Percentiles rank a stretch among this genome's conserved stretches.
phyloP scores from a whole-genome alignment of 1,284 basidiomycete species.

The Phellinidium pouzarii region DNA sequence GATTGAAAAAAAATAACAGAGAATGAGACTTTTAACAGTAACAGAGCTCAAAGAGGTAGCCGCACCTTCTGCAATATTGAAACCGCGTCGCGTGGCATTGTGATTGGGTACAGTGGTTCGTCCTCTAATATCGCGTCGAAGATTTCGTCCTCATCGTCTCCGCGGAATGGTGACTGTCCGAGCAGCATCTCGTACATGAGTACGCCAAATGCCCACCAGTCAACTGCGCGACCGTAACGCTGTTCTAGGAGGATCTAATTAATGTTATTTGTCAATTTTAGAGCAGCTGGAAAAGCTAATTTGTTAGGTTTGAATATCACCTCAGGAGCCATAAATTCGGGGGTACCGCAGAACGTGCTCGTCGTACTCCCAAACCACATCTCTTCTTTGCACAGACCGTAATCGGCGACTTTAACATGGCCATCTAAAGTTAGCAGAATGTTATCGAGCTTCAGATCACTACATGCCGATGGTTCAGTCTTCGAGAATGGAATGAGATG shows the following conservation, averaged over 20 bases:
- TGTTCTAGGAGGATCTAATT: constrained; percentile 99
- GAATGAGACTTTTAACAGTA: constrained; percentile 16
- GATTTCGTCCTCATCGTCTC: constrained; percentile 99
- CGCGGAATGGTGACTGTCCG: constrained; percentile 98
- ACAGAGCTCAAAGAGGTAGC: background rate
- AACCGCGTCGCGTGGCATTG: constrained; percentile 98
- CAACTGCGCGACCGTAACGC: constrained; percentile 95
- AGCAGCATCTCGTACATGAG: constrained; percentile 98
- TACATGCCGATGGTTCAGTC: constrained; percentile 27
- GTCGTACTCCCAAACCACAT: constrained; percentile 99
- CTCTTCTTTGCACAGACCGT: constrained; percentile 98
- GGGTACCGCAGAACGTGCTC: constrained; percentile 98
- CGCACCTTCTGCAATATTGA: constrained; percentile 88
- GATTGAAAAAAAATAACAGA: background rate
- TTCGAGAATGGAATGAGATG: background rate
- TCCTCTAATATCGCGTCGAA: constrained; percentile 99
- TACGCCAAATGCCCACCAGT: constrained; percentile 99
- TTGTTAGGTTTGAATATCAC: constrained; percentile 40
- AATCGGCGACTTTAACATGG: constrained; percentile 98
- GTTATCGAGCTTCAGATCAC: constrained; percentile 97
- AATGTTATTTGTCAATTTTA: too few relatives aligned
- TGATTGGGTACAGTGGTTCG: constrained; percentile 97
- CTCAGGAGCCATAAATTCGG: constrained; percentile 99
- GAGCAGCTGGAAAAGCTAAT: too few relatives aligned
- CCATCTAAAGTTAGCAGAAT: constrained; percentile 96